Base-by-base conservation (phyloP, 2,329 filamentous ascomycete species). In the Myriosclerotinia duriaeana region DNA sequence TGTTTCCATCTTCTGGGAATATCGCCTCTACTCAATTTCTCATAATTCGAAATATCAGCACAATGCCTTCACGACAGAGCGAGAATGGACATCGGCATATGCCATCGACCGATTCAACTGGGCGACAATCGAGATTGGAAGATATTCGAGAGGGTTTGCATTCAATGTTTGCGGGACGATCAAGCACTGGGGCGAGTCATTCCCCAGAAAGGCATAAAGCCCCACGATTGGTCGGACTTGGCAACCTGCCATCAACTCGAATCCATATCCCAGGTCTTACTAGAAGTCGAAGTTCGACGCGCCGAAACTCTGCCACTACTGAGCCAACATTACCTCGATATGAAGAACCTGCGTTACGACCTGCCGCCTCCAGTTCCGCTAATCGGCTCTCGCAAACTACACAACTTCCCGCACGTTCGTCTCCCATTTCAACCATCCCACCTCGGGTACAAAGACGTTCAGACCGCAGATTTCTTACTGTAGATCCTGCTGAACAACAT, bases 401-500 rank as follows among this genome's bases (percentile, higher is more conserved):
- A 38, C 52, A 66, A 60, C 36, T 55, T 36, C 65, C 54, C 11
- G 55, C 68, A 50, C 48, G 64, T 36, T 69, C 70, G 12, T 64
- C 54, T 14, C 64, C 69, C 46, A 50, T 67, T 22, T 70, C 70
- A 17, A 64, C 72, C 12, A 56, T 67, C 6, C 66, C 67, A 42
- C 66, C 68, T 50, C 67, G 63, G 53, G 66, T 59, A 36, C 70
- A 59, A 6, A 66, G 68, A 44, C 64, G 69, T 59, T 71, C 70
- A 50, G 66, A 64, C 20, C 61, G 71, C 56, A 71, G 72, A 69
- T 79, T 80, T 68, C 73, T 78, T 22, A 79, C 79, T 15, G 76
- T 80, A 4, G 82, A 84, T 70, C 81, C 82, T 20, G 83, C 82
- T 34, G 82, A 83, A 67, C 74, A 80, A 68, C 79, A 81, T 66